A percentile compares a stretch with the other conserved stretches of the same genome.
These are phyloP conservation scores for Rossbeevera mucosa DNA, from an alignment of 768 basidiomycete species.

Conservation along the genomic window DNA sequence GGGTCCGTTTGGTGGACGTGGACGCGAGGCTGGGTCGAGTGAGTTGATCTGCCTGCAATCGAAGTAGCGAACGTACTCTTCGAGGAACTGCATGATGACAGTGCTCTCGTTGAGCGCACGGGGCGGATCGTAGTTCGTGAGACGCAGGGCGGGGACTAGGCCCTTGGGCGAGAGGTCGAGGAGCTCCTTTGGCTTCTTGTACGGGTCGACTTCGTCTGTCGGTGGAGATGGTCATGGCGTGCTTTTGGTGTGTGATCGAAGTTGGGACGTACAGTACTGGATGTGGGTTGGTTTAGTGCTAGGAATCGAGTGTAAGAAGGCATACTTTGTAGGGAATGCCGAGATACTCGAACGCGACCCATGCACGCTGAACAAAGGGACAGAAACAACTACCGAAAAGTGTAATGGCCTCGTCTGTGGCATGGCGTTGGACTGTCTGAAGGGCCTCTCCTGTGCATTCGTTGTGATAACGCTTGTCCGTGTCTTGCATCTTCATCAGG, in stretches of 20 bases:
- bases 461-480: conserved; percentile 38
- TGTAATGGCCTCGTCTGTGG: conserved; percentile 47
- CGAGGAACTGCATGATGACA: conserved; percentile 72
- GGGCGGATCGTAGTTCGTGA: conserved; percentile 51
- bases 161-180: conserved; percentile 82
- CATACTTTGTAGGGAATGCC: conserved; percentile 65
- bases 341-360: conserved; percentile 70
- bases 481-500: too few relatives aligned
- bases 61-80: conserved; percentile 51
- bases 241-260: neutral
- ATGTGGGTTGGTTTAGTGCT: neutral
- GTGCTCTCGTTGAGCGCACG: conserved; percentile 73
- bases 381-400: conserved; percentile 75
- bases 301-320: neutral
- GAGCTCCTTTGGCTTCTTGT: conserved; percentile 75
- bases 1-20: conserved; percentile 42
- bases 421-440: conserved; percentile 50
- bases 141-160: conserved; percentile 65
- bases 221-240: neutral
- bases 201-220: conserved; percentile 76
- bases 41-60: neutral
- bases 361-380: conserved; percentile 79
- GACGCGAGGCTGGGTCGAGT: conserved; percentile 56
- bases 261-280: conserved; percentile 39
- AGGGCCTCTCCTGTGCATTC: conserved; percentile 49